Conservation (phyloP, 108 stramenopile genomes). For the Nitzschia putrida region DNA sequence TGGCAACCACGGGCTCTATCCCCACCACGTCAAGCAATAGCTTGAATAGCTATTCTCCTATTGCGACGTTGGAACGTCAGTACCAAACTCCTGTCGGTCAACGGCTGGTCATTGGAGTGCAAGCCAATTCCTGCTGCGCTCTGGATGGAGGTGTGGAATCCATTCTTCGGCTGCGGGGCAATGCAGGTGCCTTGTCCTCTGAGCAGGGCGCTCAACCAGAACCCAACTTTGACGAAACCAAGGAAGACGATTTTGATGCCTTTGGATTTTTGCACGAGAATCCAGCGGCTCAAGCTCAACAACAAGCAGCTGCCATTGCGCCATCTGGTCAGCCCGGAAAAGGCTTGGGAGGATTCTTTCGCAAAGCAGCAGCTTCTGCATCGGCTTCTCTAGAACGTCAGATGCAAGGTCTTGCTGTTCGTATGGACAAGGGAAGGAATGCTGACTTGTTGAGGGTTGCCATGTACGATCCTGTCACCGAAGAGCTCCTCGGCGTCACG, state of each 20-base stretch:
- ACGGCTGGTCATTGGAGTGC: constrained; percentile 54
- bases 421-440: constrained; percentile 72
- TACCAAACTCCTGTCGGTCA: constrained; percentile 43
- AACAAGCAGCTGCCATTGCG: not conserved
- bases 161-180: constrained; percentile 47
- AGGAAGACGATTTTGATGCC: constrained; percentile 33
- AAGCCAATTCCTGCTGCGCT: constrained; percentile 46
- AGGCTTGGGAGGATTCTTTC: constrained; percentile 47
- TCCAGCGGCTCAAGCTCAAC: not conserved
- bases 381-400: constrained; percentile 57
- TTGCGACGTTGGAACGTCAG: constrained; percentile 56
- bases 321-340: not conserved
- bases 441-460: constrained; percentile 63
- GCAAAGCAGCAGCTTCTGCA: constrained; percentile 62
- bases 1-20: not conserved
- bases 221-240: constrained; percentile 11
- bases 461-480: constrained; percentile 48
- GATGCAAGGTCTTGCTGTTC: constrained; percentile 68
- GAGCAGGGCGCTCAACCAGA: not conserved
- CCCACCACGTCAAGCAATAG: constrained; percentile 18
- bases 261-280: constrained; percentile 43
- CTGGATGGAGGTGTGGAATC: constrained; percentile 66
- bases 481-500: constrained; percentile 37
- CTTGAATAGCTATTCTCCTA: constrained; percentile 31
- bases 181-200: not conserved